phyloP scores from a whole-genome alignment of 2,329 filamentous ascomycete genomes.

The Hypoxylon sp. region DNA sequence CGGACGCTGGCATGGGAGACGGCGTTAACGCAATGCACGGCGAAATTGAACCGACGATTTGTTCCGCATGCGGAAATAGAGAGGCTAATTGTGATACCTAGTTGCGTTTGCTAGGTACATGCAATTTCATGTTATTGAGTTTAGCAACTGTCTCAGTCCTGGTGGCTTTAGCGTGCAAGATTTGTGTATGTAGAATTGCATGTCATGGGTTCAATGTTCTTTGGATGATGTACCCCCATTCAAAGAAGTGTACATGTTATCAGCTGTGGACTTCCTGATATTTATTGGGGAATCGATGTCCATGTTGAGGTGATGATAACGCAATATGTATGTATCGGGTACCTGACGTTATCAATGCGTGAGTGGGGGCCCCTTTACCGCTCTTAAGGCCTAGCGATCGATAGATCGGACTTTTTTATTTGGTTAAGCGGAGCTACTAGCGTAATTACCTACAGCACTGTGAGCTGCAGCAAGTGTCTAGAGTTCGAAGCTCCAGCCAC shows the following conservation, averaged over 20 bases:
- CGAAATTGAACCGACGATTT: neutral
- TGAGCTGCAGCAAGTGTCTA: slow-evolving; percentile 8
- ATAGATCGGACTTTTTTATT: slow-evolving; percentile 32
- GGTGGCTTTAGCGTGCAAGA: neutral
- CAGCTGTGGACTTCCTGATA: neutral
- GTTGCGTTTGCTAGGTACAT: neutral
- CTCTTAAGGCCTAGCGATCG: slow-evolving; percentile 22
- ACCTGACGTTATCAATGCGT: slow-evolving; percentile 39
- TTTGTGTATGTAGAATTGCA: neutral
- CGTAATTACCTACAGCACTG: slow-evolving; percentile 13
- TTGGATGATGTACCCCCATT: neutral
- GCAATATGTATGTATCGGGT: slow-evolving; percentile 35
- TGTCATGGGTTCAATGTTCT: neutral
- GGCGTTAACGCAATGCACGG: neutral
- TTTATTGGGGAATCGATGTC: slow-evolving; percentile 1
- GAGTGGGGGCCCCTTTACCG: slow-evolving; percentile 10
- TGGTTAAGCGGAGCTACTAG: neutral
- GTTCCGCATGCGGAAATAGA: slow-evolving; percentile 23
- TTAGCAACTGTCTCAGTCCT: neutral
- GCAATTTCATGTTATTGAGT: neutral
- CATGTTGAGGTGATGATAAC: slow-evolving; percentile 35
- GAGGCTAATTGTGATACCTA: slow-evolving; percentile 10
- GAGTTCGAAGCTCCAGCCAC: slow-evolving; percentile 15
- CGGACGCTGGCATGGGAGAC: slow-evolving; percentile 17
- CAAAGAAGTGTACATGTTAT: slow-evolving; percentile 4